Evolutionary conservation across 768 basidiomycete genomes (phyloP), one percentile per base, ranked within the genome.

Genomic region (Hemileccinum rubropunctum): DNA sequence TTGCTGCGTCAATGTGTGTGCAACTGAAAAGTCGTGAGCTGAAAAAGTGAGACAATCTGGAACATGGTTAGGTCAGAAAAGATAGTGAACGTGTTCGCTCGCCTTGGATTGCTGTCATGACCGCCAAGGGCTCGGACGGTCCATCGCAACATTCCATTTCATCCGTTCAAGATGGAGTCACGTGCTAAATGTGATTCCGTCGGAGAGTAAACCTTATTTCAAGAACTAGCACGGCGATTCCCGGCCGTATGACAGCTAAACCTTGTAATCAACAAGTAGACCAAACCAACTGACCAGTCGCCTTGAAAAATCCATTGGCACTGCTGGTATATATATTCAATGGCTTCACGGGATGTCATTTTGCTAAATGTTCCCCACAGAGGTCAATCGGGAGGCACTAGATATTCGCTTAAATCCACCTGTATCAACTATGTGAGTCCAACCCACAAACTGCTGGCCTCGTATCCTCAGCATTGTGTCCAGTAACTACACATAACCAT

Each of bases 271-370:
- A 26, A 20, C 34, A 38, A 14, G 47, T 45, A 38, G 17, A 57
- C 21, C 50, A 47, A 17, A 57, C 21, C 50, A 47, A 46, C 39
- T 56, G 59, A 66, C 63, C 69, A 68, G 70, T 68, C 76, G 88
- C 88, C 90, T 92, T 92, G 84, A 92, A 92, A 91, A 79, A 91
- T 91, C 90, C 90, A 75, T 91, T 91, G 89, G 76, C 88, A 89
- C 88, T 72, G 63, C 71, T 76, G 86, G 88, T 86, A 67, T 36
- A 67, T 36, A 21, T 33, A 76, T 72, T 38, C 17, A 18, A 17
- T 13, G 12, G 13, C 30, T 33, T 47, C 41, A 21, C 27, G 10
- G 2, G 20, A 12, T 15, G 18, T 33, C 18, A 4, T 32, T 2
- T 14, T 1, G 10, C 60, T 64, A 36, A 67, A 27, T 20, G 6